These are phyloP conservation scores for Eimeria falciformis DNA, from an alignment of 169 alveolate genomes.

Conservation along the genomic window DNA sequence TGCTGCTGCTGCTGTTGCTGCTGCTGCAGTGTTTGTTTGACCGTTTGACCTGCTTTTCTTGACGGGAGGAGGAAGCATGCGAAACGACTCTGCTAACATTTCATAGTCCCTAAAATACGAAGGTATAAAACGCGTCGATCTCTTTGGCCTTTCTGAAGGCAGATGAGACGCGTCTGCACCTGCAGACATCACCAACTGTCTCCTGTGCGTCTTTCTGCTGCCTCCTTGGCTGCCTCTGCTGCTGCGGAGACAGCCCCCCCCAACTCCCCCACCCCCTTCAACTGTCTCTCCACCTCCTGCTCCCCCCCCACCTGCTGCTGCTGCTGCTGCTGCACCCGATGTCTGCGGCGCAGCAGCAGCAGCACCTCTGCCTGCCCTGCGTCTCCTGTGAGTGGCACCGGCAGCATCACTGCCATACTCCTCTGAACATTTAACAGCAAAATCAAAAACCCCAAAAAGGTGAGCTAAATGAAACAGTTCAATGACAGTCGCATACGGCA, in stretches of 20 bases:
- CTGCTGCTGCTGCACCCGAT: not conserved
- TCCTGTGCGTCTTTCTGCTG: too few relatives aligned
- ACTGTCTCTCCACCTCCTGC: not conserved
- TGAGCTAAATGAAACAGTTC: slow-evolving; percentile 69
- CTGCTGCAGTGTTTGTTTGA: not conserved
- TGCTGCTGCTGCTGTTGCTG: not conserved
- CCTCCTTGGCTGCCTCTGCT: slow-evolving; percentile 19
- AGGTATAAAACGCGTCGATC: not conserved
- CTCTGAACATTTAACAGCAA: slow-evolving; percentile 63
- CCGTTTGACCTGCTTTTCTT: not conserved
- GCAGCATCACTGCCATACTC: slow-evolving; percentile 69
- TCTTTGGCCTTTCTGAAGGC: not conserved
- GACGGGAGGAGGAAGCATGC: not conserved
- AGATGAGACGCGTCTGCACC: not conserved
- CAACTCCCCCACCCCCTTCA: not conserved
- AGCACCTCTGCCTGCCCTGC: not conserved
- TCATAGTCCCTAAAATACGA: slow-evolving; percentile 21
- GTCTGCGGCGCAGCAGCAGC: not conserved
- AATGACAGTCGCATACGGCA: slow-evolving; percentile 75
- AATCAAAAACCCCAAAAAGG: slow-evolving; percentile 69
- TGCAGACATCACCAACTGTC: too few relatives aligned
- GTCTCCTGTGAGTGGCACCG: not conserved
- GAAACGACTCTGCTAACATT: not conserved
- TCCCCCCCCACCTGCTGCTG: slow-evolving; percentile 10
- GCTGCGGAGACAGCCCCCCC: not conserved